Evolutionary conservation across 176 grass and related monocot genomes (phyloP).

Genomic region (Paspalum vaginatum): DNA sequence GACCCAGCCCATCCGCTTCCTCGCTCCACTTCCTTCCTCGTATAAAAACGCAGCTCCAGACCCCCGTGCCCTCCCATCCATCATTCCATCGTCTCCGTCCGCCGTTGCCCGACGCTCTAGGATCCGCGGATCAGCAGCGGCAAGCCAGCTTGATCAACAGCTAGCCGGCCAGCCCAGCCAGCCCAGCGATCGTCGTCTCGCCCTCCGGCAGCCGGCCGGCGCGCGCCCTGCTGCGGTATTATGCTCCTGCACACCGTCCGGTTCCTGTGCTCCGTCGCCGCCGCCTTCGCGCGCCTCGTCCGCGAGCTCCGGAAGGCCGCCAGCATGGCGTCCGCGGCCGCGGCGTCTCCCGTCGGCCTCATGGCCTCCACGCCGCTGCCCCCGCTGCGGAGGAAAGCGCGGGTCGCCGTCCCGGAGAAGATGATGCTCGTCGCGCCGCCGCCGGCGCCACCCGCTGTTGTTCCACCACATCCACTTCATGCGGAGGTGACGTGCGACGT

Average conservation of each 20-base stretch:
- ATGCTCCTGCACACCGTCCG: slow-evolving; percentile 26
- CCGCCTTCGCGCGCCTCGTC: slow-evolving; percentile 24
- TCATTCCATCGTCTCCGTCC: background rate
- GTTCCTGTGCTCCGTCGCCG: slow-evolving; percentile 40
- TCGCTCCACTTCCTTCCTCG: background rate
- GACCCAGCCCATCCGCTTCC: background rate
- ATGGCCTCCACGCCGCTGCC: slow-evolving; percentile 1
- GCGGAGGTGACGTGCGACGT: background rate
- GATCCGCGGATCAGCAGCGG: background rate
- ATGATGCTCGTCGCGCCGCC: background rate
- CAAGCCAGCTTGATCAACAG: background rate
- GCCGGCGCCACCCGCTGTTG: background rate
- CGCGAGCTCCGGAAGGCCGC: slow-evolving; percentile 24
- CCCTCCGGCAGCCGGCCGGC: background rate
- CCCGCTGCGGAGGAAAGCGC: slow-evolving; percentile 17
- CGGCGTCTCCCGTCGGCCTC: background rate
- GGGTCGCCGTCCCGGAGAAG: background rate
- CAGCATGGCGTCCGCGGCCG: slow-evolving; percentile 18
- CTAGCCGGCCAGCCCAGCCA: background rate
- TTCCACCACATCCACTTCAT: background rate
- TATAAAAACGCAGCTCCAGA: slow-evolving; percentile 40
- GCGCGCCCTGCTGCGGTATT: background rate
- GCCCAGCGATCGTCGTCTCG: background rate
- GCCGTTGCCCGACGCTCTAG: background rate
- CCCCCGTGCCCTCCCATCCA: slow-evolving; percentile 9